These are phyloP conservation scores for Kodamaea jinghongensis DNA, from an alignment of 805 yeast species.

Conservation along the genomic window DNA sequence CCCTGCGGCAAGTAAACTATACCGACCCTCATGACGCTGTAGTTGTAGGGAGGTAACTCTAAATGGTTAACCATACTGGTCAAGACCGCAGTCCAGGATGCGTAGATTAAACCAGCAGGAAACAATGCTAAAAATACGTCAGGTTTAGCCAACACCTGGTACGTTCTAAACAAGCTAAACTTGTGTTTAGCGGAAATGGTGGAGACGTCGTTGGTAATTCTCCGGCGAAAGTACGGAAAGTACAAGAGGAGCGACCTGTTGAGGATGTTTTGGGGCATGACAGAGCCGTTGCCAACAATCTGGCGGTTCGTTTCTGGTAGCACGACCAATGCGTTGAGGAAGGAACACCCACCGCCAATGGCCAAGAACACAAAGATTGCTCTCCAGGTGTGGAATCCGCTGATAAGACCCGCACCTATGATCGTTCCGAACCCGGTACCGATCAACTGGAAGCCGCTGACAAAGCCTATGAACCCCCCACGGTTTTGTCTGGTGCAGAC, in stretches of 20 bases:
- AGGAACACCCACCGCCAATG: constrained; percentile 53
- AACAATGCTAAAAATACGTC: constrained; percentile 49
- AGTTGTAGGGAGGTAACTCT: constrained; percentile 44
- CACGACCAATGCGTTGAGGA: constrained; percentile 17
- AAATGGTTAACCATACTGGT: constrained; percentile 64
- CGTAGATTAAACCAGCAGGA: constrained; percentile 61
- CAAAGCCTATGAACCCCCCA: constrained; percentile 68
- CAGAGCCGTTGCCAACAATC: constrained; percentile 74
- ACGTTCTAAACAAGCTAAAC: constrained; percentile 24
- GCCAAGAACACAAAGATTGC: constrained; percentile 76
- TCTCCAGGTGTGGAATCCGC: constrained; percentile 52
- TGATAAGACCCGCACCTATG: constrained; percentile 46
- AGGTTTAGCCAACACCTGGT: constrained; percentile 40
- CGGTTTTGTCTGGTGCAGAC: constrained; percentile 62
- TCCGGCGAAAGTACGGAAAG: constrained; percentile 10
- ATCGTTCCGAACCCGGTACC: constrained; percentile 82
- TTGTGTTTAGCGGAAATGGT: constrained; percentile 6
- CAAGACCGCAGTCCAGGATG: constrained; percentile 67
- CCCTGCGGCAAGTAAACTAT: constrained; percentile 76
- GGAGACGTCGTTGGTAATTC: constrained; percentile 10
- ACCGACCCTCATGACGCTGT: constrained; percentile 60
- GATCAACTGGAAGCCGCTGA: constrained; percentile 61
- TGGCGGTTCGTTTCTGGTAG: constrained; percentile 76
- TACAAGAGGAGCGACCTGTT: constrained; percentile 47
- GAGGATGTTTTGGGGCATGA: constrained; percentile 43